Evolutionary conservation across 164 flowering plant species (phyloP).

Genomic region (Platanus orientalis): DNA sequence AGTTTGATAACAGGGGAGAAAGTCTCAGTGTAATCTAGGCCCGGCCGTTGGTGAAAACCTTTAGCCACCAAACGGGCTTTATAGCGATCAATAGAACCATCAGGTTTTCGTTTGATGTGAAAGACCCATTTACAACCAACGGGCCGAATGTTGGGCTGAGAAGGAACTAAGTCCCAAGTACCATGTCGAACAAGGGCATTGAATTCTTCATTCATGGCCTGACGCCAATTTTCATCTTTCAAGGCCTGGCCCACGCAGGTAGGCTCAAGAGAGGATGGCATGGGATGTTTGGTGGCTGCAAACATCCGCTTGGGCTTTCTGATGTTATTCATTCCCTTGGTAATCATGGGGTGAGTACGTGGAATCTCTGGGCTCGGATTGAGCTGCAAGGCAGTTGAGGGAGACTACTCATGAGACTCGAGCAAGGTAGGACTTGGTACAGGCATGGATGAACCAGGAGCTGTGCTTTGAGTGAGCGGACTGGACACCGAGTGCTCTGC

Average conservation of each 20-base stretch:
- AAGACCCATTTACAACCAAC: neutral
- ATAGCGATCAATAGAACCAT: neutral
- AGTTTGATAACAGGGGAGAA: conserved; percentile 22
- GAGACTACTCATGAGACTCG: neutral
- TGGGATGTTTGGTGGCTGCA: too few relatives aligned
- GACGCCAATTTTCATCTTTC: neutral
- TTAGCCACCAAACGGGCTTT: conserved; percentile 17
- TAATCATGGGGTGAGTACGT: neutral
- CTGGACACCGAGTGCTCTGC: too few relatives aligned
- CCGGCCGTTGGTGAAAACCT: conserved; percentile 14
- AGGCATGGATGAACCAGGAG: too few relatives aligned
- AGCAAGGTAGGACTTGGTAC: neutral
- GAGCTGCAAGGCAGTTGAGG: neutral
- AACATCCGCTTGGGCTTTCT: neutral
- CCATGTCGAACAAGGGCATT: neutral
- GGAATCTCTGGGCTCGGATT: too few relatives aligned
- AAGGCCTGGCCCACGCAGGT: neutral
- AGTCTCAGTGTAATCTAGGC: conserved; percentile 11
- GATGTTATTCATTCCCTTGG: neutral
- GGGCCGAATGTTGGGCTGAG: too few relatives aligned
- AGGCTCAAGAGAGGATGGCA: too few relatives aligned
- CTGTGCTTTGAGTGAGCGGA: too few relatives aligned
- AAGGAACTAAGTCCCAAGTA: conserved; percentile 8
- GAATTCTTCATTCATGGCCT: neutral
- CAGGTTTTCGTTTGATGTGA: neutral